phyloP scores from a whole-genome alignment of 1,284 basidiomycete genomes.

The Malassezia slooffiae region DNA sequence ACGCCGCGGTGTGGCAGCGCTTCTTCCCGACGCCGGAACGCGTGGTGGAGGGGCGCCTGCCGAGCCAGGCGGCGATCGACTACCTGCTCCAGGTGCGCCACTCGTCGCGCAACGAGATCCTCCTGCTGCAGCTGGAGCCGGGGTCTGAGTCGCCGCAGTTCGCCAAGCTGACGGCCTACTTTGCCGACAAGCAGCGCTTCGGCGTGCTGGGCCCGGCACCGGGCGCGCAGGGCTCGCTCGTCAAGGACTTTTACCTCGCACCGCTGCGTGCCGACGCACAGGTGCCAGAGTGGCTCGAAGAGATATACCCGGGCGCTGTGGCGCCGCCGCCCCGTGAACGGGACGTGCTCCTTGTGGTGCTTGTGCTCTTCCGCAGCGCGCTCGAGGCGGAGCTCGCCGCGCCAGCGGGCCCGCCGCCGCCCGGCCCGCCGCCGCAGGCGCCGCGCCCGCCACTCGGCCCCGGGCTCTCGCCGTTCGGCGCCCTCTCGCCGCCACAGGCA shows the following conservation, averaged over 20 bases:
- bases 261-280: slow-evolving; percentile 26
- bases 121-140: slow-evolving; percentile 29
- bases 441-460: neutral
- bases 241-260: slow-evolving; percentile 44
- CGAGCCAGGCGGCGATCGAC: slow-evolving; percentile 27
- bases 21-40: slow-evolving; percentile 27
- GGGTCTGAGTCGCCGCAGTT: slow-evolving; percentile 18
- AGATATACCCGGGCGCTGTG: slow-evolving; percentile 23
- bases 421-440: neutral
- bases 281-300: slow-evolving; percentile 36
- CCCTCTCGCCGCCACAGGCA: no score
- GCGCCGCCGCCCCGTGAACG: no score
- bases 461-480: no score
- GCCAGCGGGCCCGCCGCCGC: neutral
- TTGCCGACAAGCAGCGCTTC: slow-evolving; percentile 24
- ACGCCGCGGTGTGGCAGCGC: slow-evolving; percentile 17
- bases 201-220: slow-evolving; percentile 26
- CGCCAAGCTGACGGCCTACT: slow-evolving; percentile 22
- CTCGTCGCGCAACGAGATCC: slow-evolving; percentile 31
- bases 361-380: slow-evolving; percentile 12
- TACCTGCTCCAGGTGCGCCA: slow-evolving; percentile 35
- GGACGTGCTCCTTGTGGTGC: slow-evolving; percentile 7
- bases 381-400: slow-evolving; percentile 1
- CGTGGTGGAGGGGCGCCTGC: slow-evolving; percentile 38
- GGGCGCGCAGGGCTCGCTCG: slow-evolving; percentile 21